phyloP scores from a whole-genome alignment of 2,329 filamentous ascomycete species.

The Aspergillus pseudonomiae region DNA sequence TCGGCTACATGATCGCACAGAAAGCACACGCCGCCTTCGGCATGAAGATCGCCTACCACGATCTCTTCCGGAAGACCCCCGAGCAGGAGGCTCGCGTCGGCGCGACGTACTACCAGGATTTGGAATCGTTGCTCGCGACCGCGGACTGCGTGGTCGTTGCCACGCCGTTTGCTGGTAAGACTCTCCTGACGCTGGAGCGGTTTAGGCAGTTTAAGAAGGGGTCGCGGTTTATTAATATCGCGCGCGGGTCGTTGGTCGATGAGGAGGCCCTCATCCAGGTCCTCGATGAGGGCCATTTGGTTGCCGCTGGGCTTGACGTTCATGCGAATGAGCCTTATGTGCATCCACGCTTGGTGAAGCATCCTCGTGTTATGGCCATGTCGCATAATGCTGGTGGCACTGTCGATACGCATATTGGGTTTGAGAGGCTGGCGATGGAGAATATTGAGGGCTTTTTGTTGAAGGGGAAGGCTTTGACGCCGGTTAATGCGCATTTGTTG shows the following conservation, averaged over 20 bases:
- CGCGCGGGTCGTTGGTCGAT: conserved; percentile 54
- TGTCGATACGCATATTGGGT: conserved; percentile 53
- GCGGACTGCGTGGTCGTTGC: conserved; percentile 54
- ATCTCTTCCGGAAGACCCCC: conserved; percentile 45
- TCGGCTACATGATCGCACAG: conserved; percentile 63
- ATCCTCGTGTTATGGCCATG: conserved; percentile 49
- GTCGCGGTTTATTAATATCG: conserved; percentile 54
- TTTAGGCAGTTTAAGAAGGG: conserved; percentile 54
- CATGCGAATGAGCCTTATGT: conserved; percentile 58
- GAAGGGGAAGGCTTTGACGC: conserved; percentile 47
- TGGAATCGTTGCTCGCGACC: conserved; percentile 47
- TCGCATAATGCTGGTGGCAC: conserved; percentile 55
- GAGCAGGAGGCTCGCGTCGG: conserved; percentile 44
- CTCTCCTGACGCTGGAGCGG: conserved; percentile 46
- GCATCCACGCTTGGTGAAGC: conserved; percentile 45
- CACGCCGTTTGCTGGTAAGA: conserved; percentile 46
- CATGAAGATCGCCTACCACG: conserved; percentile 66
- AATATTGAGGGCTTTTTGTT: conserved; percentile 43
- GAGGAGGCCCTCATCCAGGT: conserved; percentile 53
- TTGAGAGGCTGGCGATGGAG: conserved; percentile 52
- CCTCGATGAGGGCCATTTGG: conserved; percentile 51
- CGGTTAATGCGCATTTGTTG: conserved; percentile 64
- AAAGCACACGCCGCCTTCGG: conserved; percentile 63
- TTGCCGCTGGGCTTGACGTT: conserved; percentile 56
- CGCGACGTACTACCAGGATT: conserved; percentile 44